Conservation (phyloP, 116 monocot genomes). For the Iris pallida region DNA sequence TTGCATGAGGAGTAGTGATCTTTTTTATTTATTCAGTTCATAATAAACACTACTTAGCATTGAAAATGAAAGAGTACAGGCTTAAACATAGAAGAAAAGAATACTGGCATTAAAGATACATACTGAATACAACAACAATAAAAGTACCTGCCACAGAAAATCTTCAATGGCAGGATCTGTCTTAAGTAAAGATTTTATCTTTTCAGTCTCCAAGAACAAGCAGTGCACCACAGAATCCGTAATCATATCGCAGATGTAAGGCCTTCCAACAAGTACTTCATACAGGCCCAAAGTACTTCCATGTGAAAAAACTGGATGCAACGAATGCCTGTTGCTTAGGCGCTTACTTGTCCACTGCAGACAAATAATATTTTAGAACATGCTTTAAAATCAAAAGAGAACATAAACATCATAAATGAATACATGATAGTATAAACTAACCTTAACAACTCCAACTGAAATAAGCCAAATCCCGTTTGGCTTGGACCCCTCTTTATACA, state of each 20-base stretch:
- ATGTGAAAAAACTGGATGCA: constrained; percentile 89
- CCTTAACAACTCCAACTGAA: constrained; percentile 84
- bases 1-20: too few relatives aligned
- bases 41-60: too few relatives aligned
- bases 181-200: constrained; percentile 49
- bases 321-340: constrained; percentile 51
- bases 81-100: too few relatives aligned
- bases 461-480: constrained; percentile 89
- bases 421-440: constrained; percentile 11
- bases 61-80: too few relatives aligned
- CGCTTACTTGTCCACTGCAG: constrained; percentile 72
- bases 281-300: constrained; percentile 90
- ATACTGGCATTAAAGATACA: too few relatives aligned
- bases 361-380: constrained; percentile 2
- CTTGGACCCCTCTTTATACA: constrained; percentile 83
- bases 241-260: constrained; percentile 87
- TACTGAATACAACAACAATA: neutral
- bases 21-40: too few relatives aligned
- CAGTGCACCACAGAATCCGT: constrained; percentile 86
- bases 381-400: too few relatives aligned
- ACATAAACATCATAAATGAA: constrained; percentile 6
- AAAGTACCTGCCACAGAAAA: constrained; percentile 92
- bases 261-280: constrained; percentile 87
- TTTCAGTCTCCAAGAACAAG: constrained; percentile 91
- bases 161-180: constrained; percentile 62